These are phyloP conservation scores for Luffa aegyptiaca DNA, from an alignment of 306 rosid species.

Conservation along the genomic window DNA sequence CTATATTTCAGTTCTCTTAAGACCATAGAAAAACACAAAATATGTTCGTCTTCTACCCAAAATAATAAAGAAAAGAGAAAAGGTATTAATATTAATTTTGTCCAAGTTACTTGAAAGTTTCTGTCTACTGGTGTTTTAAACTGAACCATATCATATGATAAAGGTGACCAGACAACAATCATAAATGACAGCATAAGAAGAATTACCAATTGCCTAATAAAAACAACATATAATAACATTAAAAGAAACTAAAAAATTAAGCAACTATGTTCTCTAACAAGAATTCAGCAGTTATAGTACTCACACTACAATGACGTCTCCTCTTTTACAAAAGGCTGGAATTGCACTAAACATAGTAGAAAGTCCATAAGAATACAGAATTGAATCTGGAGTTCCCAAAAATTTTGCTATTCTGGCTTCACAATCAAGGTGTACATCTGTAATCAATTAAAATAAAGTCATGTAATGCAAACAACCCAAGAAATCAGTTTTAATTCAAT, in stretches of 20 bases:
- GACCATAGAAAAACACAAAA: neutral
- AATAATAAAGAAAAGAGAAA: neutral
- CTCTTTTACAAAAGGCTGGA: slow-evolving; percentile 92
- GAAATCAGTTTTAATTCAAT: slow-evolving; percentile 1
- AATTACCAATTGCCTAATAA: neutral
- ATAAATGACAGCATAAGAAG: neutral
- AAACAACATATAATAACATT: neutral
- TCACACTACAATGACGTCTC: slow-evolving; percentile 92
- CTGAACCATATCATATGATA: neutral
- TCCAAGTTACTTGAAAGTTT: neutral
- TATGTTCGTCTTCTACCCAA: neutral
- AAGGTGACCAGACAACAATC: neutral
- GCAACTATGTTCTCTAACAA: neutral
- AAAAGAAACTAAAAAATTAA: neutral
- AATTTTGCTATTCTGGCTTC: slow-evolving; percentile 93
- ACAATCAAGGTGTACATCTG: slow-evolving; percentile 98
- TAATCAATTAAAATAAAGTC: slow-evolving; percentile 14
- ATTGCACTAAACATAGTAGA: slow-evolving; percentile 99
- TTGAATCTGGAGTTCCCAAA: slow-evolving; percentile 97
- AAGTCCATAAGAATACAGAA: slow-evolving; percentile 89
- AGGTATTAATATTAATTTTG: neutral
- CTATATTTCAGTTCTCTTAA: neutral
- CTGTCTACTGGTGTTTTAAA: neutral
- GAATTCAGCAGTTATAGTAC: slow-evolving; percentile 18
- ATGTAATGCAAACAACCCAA: neutral